phyloP scores from a whole-genome alignment of 2,329 filamentous ascomycete genomes.

The Alternaria infectoria region DNA sequence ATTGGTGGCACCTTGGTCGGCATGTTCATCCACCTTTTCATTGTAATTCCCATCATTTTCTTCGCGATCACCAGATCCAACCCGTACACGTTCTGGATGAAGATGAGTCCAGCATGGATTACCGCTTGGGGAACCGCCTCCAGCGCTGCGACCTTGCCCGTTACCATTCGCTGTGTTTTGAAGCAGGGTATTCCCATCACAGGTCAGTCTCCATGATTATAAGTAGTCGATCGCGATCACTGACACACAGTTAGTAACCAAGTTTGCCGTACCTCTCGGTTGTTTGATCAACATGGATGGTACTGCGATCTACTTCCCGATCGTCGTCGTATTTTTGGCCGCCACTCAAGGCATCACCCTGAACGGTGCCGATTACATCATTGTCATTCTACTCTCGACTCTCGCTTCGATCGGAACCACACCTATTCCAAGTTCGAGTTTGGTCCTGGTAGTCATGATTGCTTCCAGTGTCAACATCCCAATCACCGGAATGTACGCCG shows the following conservation, averaged over 20 bases:
- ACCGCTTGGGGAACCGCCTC: conserved; percentile 63
- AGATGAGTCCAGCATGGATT: conserved; percentile 59
- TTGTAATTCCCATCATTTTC: conserved; percentile 53
- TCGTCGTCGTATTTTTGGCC: conserved; percentile 61
- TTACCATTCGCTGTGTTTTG: conserved; percentile 54
- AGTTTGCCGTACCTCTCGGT: conserved; percentile 58
- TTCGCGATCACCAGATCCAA: conserved; percentile 50
- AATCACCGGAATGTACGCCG: conserved; percentile 59
- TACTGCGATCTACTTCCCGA: conserved; percentile 64
- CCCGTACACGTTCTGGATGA: conserved; percentile 57
- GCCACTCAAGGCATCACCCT: conserved; percentile 57
- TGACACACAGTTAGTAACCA: conserved; percentile 38
- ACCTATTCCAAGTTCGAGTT: conserved; percentile 60
- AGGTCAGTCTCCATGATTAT: background rate
- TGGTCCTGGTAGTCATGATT: conserved; percentile 62
- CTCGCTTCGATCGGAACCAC: conserved; percentile 62
- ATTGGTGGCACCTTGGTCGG: conserved; percentile 56
- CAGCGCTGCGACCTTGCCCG: conserved; percentile 59
- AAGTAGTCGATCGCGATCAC: background rate
- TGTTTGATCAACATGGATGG: conserved; percentile 47
- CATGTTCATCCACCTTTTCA: conserved; percentile 57
- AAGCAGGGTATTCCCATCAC: conserved; percentile 53
- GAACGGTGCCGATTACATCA: conserved; percentile 55
- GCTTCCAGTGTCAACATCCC: conserved; percentile 54
- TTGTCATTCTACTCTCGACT: conserved; percentile 58